Percentiles rank a stretch among this genome's conserved stretches.
Evolutionary conservation across 2,329 filamentous ascomycete genomes (phyloP).

Genomic region (Ceratocystis cacaofunesta): DNA sequence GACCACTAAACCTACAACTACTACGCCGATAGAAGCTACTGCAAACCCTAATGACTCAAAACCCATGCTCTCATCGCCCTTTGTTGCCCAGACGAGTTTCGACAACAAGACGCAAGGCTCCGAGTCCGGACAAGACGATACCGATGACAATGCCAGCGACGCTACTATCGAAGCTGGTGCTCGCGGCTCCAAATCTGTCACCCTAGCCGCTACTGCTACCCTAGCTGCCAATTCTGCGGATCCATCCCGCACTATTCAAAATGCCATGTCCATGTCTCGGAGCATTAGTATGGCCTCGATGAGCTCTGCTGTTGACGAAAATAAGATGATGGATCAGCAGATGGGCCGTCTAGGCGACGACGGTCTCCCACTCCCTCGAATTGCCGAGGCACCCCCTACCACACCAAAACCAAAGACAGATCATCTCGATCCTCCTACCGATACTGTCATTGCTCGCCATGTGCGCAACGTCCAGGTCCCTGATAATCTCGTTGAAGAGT

Average conservation of each 20-base stretch:
- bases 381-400: slow-evolving; percentile 34
- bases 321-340: slow-evolving; percentile 26
- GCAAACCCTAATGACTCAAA: not conserved
- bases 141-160: slow-evolving; percentile 56
- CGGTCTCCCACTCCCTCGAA: slow-evolving; percentile 22
- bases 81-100: slow-evolving; percentile 25
- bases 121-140: slow-evolving; percentile 28
- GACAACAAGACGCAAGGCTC: slow-evolving; percentile 8
- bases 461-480: slow-evolving; percentile 84
- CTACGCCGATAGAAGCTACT: not conserved
- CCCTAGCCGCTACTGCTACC: slow-evolving; percentile 14
- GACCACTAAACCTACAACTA: not conserved
- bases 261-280: slow-evolving; percentile 31
- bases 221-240: slow-evolving; percentile 68
- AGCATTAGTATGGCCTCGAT: slow-evolving; percentile 81
- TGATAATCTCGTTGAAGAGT: slow-evolving; percentile 74
- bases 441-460: slow-evolving; percentile 77
- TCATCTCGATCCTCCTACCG: slow-evolving; percentile 51
- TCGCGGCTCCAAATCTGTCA: slow-evolving; percentile 6
- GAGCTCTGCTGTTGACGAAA: slow-evolving; percentile 55
- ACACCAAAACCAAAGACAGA: slow-evolving; percentile 54
- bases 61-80: not conserved
- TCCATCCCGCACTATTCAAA: slow-evolving; percentile 39
- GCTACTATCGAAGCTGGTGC: slow-evolving; percentile 46
- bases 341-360: slow-evolving; percentile 38